Conservation (phyloP, 257 asterid species). For the Oldenlandia corymbosa region DNA sequence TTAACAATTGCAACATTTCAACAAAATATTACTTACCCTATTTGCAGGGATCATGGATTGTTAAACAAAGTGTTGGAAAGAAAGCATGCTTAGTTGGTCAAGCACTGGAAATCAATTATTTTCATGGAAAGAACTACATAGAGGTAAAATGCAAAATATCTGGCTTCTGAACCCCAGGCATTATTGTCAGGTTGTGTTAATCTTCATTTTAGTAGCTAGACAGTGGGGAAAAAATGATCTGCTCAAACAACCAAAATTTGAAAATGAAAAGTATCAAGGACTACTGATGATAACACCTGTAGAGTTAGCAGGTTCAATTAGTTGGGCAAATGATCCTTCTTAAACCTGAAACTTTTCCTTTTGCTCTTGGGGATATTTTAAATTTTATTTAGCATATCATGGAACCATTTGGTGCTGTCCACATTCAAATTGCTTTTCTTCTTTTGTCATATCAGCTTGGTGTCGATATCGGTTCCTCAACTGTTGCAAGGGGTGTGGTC, state of each 20-base stretch:
- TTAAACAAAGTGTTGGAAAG: slow-evolving; percentile 90
- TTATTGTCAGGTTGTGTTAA: background rate
- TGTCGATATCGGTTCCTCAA: slow-evolving; percentile 76
- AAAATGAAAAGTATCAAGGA: background rate
- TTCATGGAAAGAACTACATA: slow-evolving; percentile 82
- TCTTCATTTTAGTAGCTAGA: background rate
- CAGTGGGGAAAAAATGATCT: background rate
- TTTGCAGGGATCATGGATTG: slow-evolving; percentile 93
- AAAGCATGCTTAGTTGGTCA: slow-evolving; percentile 85
- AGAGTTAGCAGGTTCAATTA: background rate
- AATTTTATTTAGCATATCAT: background rate
- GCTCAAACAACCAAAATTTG: background rate
- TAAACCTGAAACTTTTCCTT: background rate
- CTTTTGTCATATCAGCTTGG: slow-evolving; percentile 50
- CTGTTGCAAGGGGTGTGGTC: slow-evolving; percentile 82
- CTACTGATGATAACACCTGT: background rate
- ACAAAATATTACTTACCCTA: slow-evolving; percentile 8
- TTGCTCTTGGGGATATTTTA: background rate
- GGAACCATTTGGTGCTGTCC: background rate
- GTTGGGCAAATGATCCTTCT: background rate
- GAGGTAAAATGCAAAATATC: slow-evolving; percentile 47
- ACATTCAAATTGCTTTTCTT: background rate
- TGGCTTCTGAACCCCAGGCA: background rate
- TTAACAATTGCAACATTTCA: background rate
- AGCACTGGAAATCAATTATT: slow-evolving; percentile 75